A percentile compares a stretch with the other conserved stretches of the same genome.
Evolutionary conservation across 2,329 filamentous ascomycete species (phyloP).

Genomic region (Plenodomus lindquistii): DNA sequence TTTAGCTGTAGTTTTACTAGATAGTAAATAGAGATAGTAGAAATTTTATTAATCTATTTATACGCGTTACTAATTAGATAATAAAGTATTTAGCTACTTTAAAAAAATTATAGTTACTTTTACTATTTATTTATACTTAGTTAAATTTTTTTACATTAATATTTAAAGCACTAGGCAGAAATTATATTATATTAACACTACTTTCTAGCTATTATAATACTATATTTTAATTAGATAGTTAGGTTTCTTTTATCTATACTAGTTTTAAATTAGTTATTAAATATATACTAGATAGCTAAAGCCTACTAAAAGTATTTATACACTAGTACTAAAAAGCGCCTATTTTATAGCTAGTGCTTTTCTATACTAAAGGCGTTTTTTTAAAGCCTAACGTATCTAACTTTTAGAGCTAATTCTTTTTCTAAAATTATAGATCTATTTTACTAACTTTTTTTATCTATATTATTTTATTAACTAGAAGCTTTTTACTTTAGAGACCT

Average conservation of each 20-base stretch:
- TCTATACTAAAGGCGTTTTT: conserved; percentile 31
- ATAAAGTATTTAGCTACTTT: conserved; percentile 47
- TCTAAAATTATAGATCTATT: too few species aligned
- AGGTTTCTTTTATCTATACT: too few species aligned
- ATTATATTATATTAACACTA: too few species aligned
- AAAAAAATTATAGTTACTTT: conserved; percentile 29
- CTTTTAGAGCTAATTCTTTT: conserved; percentile 37
- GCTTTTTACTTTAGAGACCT: conserved; percentile 49
- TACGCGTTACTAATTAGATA: conserved; percentile 31
- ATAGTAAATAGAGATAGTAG: conserved; percentile 22
- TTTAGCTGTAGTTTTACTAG: conserved; percentile 20
- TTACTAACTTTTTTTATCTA: too few species aligned
- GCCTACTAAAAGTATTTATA: too few species aligned
- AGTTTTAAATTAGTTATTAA: too few species aligned
- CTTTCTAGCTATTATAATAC: too few species aligned
- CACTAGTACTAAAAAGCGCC: conserved; percentile 48
- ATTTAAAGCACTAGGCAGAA: too few species aligned
- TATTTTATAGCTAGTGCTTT: conserved; percentile 47
- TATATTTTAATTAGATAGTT: too few species aligned
- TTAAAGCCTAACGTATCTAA: conserved; percentile 49
- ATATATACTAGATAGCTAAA: too few species aligned
- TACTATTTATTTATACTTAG: too few species aligned
- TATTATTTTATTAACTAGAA: too few species aligned
- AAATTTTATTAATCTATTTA: conserved; percentile 24
- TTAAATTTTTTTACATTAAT: conserved; percentile 12